A percentile compares a stretch with the other conserved stretches of the same genome.
Evolutionary conservation across 192 early-diverging fungal species (phyloP).

Genomic region (Dispira simplex): DNA sequence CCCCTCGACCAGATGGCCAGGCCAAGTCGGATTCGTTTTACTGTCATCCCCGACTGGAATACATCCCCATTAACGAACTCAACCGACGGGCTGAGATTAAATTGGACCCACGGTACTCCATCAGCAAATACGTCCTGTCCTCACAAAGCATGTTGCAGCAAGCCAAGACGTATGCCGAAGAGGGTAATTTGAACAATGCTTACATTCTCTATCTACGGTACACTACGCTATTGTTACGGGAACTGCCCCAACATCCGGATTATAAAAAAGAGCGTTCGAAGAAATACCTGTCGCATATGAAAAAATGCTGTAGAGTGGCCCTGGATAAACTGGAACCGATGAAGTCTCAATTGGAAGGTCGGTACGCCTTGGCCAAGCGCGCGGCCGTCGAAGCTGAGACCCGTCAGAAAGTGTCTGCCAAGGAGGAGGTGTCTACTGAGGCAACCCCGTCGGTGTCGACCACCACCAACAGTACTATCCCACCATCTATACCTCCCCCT

Average conservation of each 20-base stretch:
- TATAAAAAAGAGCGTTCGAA: conserved; percentile 32
- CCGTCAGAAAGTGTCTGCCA: too few relatives aligned
- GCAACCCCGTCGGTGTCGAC: too few relatives aligned
- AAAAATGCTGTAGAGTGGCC: conserved; percentile 31
- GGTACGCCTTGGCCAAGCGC: conserved; percentile 30
- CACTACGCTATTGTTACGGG: conserved; percentile 39
- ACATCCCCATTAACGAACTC: neutral
- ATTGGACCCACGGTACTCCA: conserved; percentile 9
- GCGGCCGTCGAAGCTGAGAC: too few relatives aligned
- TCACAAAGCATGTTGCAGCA: conserved; percentile 25
- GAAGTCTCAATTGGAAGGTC: conserved; percentile 36
- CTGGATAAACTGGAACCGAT: conserved; percentile 35
- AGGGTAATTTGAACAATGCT: conserved; percentile 47
- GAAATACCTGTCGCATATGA: conserved; percentile 17
- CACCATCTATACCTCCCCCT: too few relatives aligned
- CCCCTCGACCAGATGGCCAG: neutral
- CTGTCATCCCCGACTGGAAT: neutral
- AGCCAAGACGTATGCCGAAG: conserved; percentile 34
- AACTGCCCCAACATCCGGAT: conserved; percentile 38
- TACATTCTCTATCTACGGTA: conserved; percentile 59
- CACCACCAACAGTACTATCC: too few relatives aligned
- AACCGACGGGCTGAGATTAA: conserved; percentile 5
- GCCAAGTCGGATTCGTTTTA: neutral
- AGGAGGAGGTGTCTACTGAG: too few relatives aligned
- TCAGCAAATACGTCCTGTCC: conserved; percentile 22